phyloP scores from a whole-genome alignment of 345 rosid species.

The Aquilaria malaccensis region DNA sequence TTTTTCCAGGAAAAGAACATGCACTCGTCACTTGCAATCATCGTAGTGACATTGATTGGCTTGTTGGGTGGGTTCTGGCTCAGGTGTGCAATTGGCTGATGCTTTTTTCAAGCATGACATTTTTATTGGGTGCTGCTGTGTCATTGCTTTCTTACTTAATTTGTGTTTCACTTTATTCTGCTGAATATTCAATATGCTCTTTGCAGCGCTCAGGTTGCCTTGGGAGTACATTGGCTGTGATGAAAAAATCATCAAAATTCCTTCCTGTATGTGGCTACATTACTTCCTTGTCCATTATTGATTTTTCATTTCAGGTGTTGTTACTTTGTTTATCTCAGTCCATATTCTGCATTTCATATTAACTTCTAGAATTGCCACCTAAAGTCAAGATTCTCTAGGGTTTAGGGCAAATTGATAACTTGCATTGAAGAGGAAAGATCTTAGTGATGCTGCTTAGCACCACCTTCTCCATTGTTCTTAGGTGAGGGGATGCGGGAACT shows the following conservation, averaged over 20 bases:
- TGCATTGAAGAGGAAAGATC: no score
- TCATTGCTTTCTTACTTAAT: background rate
- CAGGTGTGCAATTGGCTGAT: slow-evolving; percentile 42
- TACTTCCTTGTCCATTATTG: background rate
- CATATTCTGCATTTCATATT: no score
- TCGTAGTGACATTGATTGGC: slow-evolving; percentile 93
- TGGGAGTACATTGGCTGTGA: slow-evolving; percentile 85
- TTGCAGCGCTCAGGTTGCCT: slow-evolving; percentile 92
- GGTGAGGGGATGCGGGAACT: no score
- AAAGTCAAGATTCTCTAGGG: no score
- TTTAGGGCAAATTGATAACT: no score
- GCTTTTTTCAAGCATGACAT: no score
- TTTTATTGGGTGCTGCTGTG: slow-evolving; percentile 1
- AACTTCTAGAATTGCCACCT: no score
- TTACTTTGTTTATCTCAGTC: no score
- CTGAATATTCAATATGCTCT: slow-evolving; percentile 15
- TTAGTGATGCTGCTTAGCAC: no score
- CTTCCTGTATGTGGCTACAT: slow-evolving; percentile 65
- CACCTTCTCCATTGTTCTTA: no score
- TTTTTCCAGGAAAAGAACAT: slow-evolving; percentile 74
- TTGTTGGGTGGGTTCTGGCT: slow-evolving; percentile 93
- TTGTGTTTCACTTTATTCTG: slow-evolving; percentile 2
- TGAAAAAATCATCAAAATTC: slow-evolving; percentile 89
- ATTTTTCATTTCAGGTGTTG: no score
- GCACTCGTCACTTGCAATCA: slow-evolving; percentile 82